Evolutionary conservation across 306 rosid species (phyloP).

Genomic region (Cicer pinnatifidum): DNA sequence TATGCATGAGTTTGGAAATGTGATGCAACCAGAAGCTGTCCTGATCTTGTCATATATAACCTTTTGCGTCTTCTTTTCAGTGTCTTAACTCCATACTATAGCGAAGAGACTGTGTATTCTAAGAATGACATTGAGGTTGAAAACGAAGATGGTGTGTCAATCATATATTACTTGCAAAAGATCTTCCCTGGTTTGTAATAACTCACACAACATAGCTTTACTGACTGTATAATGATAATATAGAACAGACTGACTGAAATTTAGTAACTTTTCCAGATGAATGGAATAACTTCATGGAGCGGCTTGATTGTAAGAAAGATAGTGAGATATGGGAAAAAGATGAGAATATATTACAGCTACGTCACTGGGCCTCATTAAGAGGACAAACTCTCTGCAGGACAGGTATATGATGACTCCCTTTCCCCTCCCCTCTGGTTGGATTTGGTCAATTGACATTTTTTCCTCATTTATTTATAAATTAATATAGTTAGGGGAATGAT

Average conservation of each 20-base stretch:
- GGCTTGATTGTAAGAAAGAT: slow-evolving; percentile 78
- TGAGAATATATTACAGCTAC: slow-evolving; percentile 83
- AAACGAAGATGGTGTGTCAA: slow-evolving; percentile 95
- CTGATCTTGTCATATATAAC: slow-evolving; percentile 28
- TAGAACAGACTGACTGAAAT: slow-evolving; percentile 32
- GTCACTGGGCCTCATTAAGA: slow-evolving; percentile 96
- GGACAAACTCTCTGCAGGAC: slow-evolving; percentile 97
- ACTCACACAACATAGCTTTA: slow-evolving; percentile 37
- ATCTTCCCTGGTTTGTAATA: slow-evolving; percentile 85
- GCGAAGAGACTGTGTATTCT: slow-evolving; percentile 96
- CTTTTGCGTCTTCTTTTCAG: slow-evolving; percentile 55
- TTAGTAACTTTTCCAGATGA: slow-evolving; percentile 65
- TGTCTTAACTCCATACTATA: slow-evolving; percentile 94
- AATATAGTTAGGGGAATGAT: slow-evolving; percentile 95
- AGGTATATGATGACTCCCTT: slow-evolving; percentile 57
- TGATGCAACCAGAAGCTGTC: slow-evolving; percentile 38
- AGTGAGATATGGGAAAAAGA: slow-evolving; percentile 91
- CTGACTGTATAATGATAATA: slow-evolving; percentile 31
- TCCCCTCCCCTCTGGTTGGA: slow-evolving; percentile 25
- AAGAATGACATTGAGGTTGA: slow-evolving; percentile 91
- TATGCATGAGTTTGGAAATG: slow-evolving; percentile 29
- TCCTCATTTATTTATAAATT: slow-evolving; percentile 38
- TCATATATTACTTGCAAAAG: slow-evolving; percentile 89
- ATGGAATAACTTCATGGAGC: slow-evolving; percentile 99
- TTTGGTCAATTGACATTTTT: slow-evolving; percentile 41